Base-by-base conservation (phyloP, 257 asterid genomes). In the Salvia rosmarinus region DNA sequence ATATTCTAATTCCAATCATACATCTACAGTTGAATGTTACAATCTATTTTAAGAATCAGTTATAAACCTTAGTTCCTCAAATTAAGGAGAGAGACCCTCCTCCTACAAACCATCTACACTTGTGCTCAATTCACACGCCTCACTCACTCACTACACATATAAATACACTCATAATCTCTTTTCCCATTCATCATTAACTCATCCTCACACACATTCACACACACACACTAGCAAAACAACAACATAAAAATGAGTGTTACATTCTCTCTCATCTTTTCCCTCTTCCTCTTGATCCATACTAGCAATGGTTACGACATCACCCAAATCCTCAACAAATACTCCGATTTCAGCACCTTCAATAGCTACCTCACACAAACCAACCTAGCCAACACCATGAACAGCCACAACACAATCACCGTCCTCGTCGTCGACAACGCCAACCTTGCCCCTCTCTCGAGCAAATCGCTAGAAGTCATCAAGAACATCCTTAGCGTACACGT, bases 251-350 rank as follows among this genome's bases (percentile, higher is more conserved):
- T 85, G 90, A 46, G 59, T 61, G 55, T 37, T 28, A 71, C 37
- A 44, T 59, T 80, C 57, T 58, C 75, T 60, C 75, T 87, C 19
- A 4, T 82, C 72, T 57, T 85, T 74, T 62, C 71, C 23, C 68
- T 85, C 73, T 47, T 67, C n/a, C 71, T 84, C 13, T 35, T 85
- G 12, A 70, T 78, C 78, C 65, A 17, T 64, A 51, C 23, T 3
- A 81, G 71, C 37, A 70, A 72, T 52, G 89, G 85, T 44, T 77
- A 74, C 67, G 82, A 89, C 86, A 86, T 91, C 77, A 89, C 95
- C 64, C 47, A 62, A 32, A 6, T 87, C 19, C 83, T 91, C 1
- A n/a, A 10, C 28, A 73, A 78, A 11, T 77, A 81, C 28, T 79
- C 88, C 0, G 80, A 78, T 3, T 91, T 75, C 83, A 77, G 81